These are phyloP conservation scores for Colletotrichum sp. DNA, from an alignment of 2,329 filamentous ascomycete genomes.

Conservation along the genomic window DNA sequence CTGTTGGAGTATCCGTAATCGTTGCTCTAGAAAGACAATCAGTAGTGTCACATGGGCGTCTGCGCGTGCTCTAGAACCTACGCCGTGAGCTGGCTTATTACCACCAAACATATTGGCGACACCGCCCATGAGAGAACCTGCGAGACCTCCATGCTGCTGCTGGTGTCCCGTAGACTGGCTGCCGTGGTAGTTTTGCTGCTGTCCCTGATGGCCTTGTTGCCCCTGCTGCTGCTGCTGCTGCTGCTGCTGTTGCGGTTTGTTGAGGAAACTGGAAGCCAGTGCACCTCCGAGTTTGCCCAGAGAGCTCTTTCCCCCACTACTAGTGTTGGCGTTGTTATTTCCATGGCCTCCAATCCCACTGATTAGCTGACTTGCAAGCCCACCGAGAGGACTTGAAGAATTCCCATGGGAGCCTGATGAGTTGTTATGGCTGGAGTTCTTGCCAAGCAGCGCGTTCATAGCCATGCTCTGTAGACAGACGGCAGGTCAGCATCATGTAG, in stretches of 20 bases:
- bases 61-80: constrained; percentile 28
- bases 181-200: constrained; percentile 52
- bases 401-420: constrained; percentile 33
- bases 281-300: constrained; percentile 62
- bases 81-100: constrained; percentile 46
- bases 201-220: constrained; percentile 30
- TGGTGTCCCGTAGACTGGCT: constrained; percentile 41
- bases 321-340: constrained; percentile 27
- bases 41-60: neutral
- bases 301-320: constrained; percentile 41
- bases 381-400: constrained; percentile 46
- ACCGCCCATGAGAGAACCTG: constrained; percentile 59
- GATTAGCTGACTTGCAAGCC: constrained; percentile 53
- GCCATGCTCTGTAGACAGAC: constrained; percentile 56
- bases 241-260: constrained; percentile 41
- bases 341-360: constrained; percentile 37
- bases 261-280: constrained; percentile 59
- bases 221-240: constrained; percentile 43
- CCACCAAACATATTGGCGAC: constrained; percentile 59
- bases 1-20: constrained; percentile 68
- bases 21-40: constrained; percentile 45
- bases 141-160: constrained; percentile 48
- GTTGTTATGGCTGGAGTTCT: constrained; percentile 43
- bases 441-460: constrained; percentile 61
- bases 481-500: neutral